Evolutionary conservation across 139 green algal species (phyloP), one percentile per base, ranked within the genome.

Genomic region (Asterochloris sp.): DNA sequence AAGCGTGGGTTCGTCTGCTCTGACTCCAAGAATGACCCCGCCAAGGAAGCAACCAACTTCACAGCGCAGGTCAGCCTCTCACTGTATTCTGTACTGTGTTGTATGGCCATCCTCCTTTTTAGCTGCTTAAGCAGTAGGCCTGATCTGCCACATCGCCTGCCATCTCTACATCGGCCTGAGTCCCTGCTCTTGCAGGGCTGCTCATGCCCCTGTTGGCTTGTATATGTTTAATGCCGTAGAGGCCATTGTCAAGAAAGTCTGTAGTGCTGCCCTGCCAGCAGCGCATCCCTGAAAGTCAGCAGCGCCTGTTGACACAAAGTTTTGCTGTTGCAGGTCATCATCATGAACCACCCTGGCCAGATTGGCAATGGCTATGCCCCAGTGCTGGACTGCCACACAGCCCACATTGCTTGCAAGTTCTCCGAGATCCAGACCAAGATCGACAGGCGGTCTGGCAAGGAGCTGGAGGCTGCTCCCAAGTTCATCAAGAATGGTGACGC

Each of bases 381-480:
- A 26, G 87, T 93, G 79, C 85, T 96, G 76, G 90, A 95, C 82
- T 92, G 90, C 80, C 92, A 95, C 89, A 94, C 92, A 16, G 90
- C 88, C 47, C 92, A 95, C 86, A 92, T 91, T 63, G 86, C 91
- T 38, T 92, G 92, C 84, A 89, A 91, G 81, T 94, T 96, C 71
- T 68, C 64, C 47, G 86, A 92, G 86, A 90, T 95, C 78, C 82
- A 86, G 73, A 88, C 85, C 78, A 93, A 92, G 87, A 90, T 94
- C 54, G 91, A 92, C 84, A 79, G 90, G 62, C 87, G 89, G 61
- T 92, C 91, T 26, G 92, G 91, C 78, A 94, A 95, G 88, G 91
- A 92, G 86, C 85, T 95, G 71, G 89, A 94, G 86, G 89, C 90
- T 62, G 81, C 88, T 12, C 91, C 89, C 81, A 92, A 91, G 85